phyloP scores from a whole-genome alignment of 306 rosid genomes.

The Vigna nakashimae region DNA sequence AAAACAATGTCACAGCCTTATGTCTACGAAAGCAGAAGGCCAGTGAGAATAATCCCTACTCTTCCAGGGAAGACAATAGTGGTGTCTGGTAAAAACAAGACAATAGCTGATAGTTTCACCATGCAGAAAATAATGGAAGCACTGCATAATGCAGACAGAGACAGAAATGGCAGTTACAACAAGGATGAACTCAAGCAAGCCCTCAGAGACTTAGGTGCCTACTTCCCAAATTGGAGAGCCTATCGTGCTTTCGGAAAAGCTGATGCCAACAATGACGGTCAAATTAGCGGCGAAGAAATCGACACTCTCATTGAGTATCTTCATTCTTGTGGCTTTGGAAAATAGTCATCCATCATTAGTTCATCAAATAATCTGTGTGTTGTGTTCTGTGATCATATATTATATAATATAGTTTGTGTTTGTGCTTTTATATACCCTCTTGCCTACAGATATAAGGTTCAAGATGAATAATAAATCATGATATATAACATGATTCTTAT shows the following conservation, averaged over 20 bases:
- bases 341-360: background rate
- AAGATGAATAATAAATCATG: no score
- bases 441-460: no score
- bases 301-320: background rate
- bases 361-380: background rate
- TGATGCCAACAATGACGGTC: constrained; percentile 27
- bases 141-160: background rate
- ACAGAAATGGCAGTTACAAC: constrained; percentile 6
- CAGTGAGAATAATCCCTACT: no score
- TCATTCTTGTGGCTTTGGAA: background rate
- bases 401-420: background rate
- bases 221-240: constrained; percentile 15
- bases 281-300: constrained; percentile 2
- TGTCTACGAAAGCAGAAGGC: no score
- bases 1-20: no score
- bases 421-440: background rate
- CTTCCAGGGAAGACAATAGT: background rate
- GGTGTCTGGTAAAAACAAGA: background rate
- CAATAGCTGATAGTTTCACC: no score
- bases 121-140: background rate
- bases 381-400: background rate
- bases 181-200: constrained; percentile 35
- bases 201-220: constrained; percentile 29
- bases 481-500: no score
- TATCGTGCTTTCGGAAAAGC: background rate